A percentile compares a stretch with the other conserved stretches of the same genome.
phyloP scores from a whole-genome alignment of 129 eudicot genomes.

The Escallonia herrerae region DNA sequence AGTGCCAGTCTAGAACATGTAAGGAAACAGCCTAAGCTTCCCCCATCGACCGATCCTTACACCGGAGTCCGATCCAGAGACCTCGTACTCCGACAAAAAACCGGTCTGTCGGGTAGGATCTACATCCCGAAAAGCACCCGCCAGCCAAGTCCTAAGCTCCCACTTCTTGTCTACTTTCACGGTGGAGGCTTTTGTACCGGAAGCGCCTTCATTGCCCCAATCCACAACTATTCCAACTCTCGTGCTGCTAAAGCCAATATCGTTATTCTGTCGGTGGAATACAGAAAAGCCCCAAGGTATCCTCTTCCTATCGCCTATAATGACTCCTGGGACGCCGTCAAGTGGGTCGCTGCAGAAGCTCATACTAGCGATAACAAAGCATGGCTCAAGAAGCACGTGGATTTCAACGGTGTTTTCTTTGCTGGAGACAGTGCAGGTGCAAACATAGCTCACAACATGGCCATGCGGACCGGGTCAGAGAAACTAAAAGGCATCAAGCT shows the following conservation, averaged over 20 bases:
- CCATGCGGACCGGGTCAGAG: neutral
- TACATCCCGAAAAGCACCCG: neutral
- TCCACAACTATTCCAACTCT: neutral
- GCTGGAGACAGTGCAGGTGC: conserved; percentile 14
- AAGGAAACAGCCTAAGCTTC: neutral
- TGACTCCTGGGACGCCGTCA: neutral
- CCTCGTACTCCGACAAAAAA: neutral
- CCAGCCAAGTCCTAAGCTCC: neutral
- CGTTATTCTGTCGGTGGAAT: neutral
- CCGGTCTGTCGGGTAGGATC: neutral
- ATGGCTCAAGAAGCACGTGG: conserved; percentile 5
- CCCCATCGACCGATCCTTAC: neutral
- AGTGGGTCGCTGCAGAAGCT: neutral
- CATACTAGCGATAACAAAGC: neutral
- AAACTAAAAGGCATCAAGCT: neutral
- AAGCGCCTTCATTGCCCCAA: neutral
- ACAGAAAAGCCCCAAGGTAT: neutral
- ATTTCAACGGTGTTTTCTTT: conserved; percentile 1
- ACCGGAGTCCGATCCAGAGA: neutral
- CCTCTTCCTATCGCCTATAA: neutral
- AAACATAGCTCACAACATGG: conserved; percentile 7
- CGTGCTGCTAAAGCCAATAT: neutral
- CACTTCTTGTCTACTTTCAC: neutral
- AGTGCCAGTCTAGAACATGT: neutral
- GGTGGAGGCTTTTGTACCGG: neutral